Evolutionary conservation across 208 protist genomes (phyloP).

Genomic region (Leishmania martiniquensis): DNA sequence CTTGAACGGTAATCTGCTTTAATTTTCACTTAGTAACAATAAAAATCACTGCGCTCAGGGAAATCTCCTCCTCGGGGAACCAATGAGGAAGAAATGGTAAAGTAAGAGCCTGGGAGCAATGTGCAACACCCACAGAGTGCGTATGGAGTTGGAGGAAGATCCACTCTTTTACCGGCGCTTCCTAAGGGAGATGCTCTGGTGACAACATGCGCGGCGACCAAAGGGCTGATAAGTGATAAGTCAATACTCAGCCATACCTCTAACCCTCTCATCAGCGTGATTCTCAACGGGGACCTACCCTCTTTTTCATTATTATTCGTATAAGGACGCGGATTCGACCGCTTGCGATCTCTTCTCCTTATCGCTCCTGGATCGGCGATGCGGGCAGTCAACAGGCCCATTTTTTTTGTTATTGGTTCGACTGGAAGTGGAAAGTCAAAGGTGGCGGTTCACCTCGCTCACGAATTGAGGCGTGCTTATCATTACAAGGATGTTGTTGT

Average conservation of each 20-base stretch:
- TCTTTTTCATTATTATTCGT: constrained; percentile 12
- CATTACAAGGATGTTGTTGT: constrained; percentile 73
- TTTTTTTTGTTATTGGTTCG: constrained; percentile 87
- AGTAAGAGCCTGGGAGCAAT: not conserved
- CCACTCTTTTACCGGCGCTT: not conserved
- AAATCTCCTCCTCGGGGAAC: not conserved
- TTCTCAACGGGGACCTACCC: not conserved
- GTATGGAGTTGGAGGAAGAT: not conserved
- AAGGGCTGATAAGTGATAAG: not conserved
- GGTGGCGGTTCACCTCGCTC: constrained; percentile 70
- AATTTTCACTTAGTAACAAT: constrained; percentile 1
- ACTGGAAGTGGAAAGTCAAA: constrained; percentile 90
- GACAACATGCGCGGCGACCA: not conserved
- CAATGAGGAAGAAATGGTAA: not conserved
- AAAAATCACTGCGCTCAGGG: not conserved
- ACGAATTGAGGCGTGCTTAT: constrained; percentile 32
- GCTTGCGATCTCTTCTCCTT: constrained; percentile 4
- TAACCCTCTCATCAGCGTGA: not conserved
- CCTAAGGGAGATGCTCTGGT: not conserved
- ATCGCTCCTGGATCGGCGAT: not conserved
- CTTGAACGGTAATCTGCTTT: constrained; percentile 9
- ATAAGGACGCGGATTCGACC: not conserved
- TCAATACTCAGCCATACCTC: not conserved
- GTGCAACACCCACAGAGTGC: not conserved
- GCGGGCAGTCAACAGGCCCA: constrained; percentile 22